Evolutionary conservation across 163 green algal species (phyloP).

Genomic region (Dunaliella salina): DNA sequence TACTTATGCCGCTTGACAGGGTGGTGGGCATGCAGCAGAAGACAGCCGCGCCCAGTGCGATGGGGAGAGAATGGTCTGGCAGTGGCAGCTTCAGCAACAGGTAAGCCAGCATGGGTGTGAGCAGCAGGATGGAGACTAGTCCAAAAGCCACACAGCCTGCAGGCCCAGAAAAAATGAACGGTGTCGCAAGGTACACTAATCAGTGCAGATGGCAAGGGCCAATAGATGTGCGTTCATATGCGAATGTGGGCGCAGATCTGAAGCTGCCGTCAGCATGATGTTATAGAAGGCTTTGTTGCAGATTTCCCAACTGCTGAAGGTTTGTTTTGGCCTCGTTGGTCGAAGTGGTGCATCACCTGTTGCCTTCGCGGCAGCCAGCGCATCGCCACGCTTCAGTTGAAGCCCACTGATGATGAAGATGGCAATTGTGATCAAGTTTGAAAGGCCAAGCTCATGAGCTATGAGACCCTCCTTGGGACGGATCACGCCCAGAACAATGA

Average conservation of each 20-base stretch:
- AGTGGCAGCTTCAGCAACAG: not conserved
- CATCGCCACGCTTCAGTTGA: not conserved
- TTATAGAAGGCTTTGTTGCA: no score
- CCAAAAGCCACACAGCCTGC: not conserved
- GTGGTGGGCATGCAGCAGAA: not conserved
- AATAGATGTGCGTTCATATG: no score
- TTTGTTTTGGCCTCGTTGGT: not conserved
- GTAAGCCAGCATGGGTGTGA: not conserved
- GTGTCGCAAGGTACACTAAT: no score
- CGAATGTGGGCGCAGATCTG: no score
- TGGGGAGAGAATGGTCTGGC: not conserved
- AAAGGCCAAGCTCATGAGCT: not conserved
- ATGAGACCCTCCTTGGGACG: no score
- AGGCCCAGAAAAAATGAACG: not conserved
- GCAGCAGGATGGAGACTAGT: not conserved
- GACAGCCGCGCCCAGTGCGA: not conserved
- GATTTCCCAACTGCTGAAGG: not conserved
- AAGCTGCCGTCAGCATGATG: no score
- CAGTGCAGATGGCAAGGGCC: no score
- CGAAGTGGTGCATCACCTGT: not conserved
- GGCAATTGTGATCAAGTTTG: not conserved
- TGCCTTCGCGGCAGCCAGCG: not conserved
- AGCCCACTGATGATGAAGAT: not conserved
- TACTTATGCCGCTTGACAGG: not conserved
- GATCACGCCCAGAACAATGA: not conserved